These are phyloP conservation scores for Sphaerobolus stellatus DNA, from an alignment of 1,284 basidiomycete species.

Conservation along the genomic window DNA sequence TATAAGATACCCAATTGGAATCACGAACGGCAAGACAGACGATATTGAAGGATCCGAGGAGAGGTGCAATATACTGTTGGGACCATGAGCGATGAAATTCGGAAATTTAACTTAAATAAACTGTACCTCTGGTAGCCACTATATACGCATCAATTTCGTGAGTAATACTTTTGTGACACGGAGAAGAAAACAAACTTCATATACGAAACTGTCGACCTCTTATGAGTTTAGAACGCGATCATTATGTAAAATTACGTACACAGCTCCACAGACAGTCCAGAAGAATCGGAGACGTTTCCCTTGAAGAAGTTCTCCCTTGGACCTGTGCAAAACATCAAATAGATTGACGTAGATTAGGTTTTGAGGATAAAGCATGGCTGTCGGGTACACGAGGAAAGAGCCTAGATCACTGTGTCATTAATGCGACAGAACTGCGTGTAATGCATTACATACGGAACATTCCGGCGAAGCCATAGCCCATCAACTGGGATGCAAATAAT, in stretches of 20 bases:
- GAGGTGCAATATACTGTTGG: conserved; percentile 14
- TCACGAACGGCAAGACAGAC: conserved; percentile 18
- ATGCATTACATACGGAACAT: conserved; percentile 22
- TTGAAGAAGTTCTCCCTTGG: conserved; percentile 22
- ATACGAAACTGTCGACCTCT: background rate
- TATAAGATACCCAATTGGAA: background rate
- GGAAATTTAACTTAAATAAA: too few species aligned
- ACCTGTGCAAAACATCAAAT: conserved; percentile 17
- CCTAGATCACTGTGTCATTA: background rate
- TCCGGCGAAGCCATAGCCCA: conserved; percentile 57
- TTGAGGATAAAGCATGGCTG: conserved; percentile 21
- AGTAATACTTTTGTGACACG: background rate
- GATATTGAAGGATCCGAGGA: conserved; percentile 16
- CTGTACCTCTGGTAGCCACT: background rate
- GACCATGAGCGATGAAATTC: background rate
- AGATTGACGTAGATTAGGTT: conserved; percentile 22
- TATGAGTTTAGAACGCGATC: background rate
- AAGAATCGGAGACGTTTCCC: conserved; percentile 23
- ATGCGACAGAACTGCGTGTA: background rate
- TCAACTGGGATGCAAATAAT: conserved; percentile 45
- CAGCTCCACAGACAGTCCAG: conserved; percentile 17
- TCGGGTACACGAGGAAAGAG: conserved; percentile 36
- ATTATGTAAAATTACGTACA: background rate
- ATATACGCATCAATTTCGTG: background rate
- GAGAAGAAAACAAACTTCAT: background rate